Evolutionary conservation across 1,139 yeast genomes (phyloP).

Genomic region (Pichia cactophila): DNA sequence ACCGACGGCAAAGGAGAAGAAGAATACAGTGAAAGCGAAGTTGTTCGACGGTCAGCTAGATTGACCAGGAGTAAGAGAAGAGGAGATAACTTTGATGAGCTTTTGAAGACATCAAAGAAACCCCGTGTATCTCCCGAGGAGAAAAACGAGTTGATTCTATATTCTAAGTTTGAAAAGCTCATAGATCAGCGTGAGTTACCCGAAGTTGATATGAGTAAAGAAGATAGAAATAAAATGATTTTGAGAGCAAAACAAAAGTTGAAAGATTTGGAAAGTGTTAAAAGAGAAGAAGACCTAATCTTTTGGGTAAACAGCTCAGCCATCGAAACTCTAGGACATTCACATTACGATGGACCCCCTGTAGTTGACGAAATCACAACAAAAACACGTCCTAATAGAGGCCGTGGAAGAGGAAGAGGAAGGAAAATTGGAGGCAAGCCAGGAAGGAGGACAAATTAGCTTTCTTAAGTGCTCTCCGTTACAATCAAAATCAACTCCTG

Average conservation of each 20-base stretch:
- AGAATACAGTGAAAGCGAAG: conserved; percentile 4
- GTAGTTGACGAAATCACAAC: conserved; percentile 14
- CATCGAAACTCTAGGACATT: conserved; percentile 41
- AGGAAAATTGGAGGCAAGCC: background rate
- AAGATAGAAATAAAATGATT: conserved; percentile 3
- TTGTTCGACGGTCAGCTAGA: background rate
- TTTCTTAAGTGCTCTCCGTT: too few relatives aligned
- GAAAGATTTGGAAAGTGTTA: conserved; percentile 1
- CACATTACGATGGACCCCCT: conserved; percentile 48
- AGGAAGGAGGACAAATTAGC: background rate
- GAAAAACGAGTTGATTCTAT: background rate
- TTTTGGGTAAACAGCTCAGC: conserved; percentile 57
- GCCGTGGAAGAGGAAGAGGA: conserved; percentile 8
- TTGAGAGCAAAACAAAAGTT: conserved; percentile 1
- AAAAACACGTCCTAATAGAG: conserved; percentile 1
- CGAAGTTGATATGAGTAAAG: background rate
- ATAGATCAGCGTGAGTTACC: conserved; percentile 4
- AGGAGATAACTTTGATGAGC: background rate
- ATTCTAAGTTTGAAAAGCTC: background rate
- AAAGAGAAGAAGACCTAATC: conserved; percentile 10
- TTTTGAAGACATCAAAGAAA: background rate
- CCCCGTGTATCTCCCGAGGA: conserved; percentile 3
- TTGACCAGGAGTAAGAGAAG: conserved; percentile 2
- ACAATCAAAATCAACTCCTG: too few relatives aligned
- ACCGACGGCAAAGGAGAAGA: background rate